phyloP scores from a whole-genome alignment of 257 asterid genomes.

The Rehmannia glutinosa region DNA sequence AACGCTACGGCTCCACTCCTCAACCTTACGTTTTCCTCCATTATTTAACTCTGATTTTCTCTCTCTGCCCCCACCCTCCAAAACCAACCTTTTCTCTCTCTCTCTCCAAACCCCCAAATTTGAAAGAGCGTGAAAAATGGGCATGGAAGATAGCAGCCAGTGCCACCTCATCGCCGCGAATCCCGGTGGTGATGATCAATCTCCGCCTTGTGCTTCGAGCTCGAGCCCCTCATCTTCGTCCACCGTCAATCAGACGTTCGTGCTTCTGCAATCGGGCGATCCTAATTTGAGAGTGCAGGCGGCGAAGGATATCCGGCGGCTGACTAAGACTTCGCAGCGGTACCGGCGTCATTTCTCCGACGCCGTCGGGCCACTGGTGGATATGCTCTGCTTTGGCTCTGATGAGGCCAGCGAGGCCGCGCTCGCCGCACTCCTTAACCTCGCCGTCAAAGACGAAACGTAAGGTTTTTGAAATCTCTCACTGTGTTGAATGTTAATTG shows the following conservation, averaged over 20 bases:
- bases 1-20: conserved; percentile 46
- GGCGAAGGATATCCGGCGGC: conserved; percentile 67
- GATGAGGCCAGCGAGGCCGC: conserved; percentile 55
- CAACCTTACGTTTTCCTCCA: conserved; percentile 29
- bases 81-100: not conserved
- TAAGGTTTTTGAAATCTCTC: conserved; percentile 21
- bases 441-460: conserved; percentile 72
- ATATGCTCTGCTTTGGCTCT: conserved; percentile 24
- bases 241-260: conserved; percentile 30
- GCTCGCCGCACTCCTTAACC: conserved; percentile 68
- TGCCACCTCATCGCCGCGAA: not conserved
- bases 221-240: conserved; percentile 18
- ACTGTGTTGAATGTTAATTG: not conserved
- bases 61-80: not conserved
- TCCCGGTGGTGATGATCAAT: conserved; percentile 20
- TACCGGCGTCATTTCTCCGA: conserved; percentile 73
- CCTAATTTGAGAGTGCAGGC: conserved; percentile 39
- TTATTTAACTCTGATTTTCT: not conserved
- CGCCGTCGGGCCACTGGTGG: too few relatives aligned
- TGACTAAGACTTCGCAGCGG: conserved; percentile 66
- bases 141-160: not conserved
- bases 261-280: conserved; percentile 47
- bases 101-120: conserved; percentile 9
- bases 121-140: conserved; percentile 8
- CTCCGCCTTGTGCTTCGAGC: conserved; percentile 17